phyloP scores from a whole-genome alignment of 257 asterid genomes.

The Parsonsia alboflavescens region DNA sequence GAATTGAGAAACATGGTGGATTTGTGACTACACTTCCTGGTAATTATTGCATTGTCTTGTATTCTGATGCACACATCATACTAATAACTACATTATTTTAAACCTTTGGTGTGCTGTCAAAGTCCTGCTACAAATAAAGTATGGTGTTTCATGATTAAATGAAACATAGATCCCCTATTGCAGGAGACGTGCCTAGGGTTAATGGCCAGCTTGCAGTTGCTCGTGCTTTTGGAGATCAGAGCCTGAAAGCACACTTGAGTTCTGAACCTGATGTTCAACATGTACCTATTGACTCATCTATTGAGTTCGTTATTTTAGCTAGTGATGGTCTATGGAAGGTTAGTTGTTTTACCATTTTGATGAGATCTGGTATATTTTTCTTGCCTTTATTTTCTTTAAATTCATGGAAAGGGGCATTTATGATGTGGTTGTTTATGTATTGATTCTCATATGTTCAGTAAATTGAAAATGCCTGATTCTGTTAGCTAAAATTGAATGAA shows the following conservation, averaged over 20 bases:
- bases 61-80: neutral
- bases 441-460: neutral
- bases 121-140: neutral
- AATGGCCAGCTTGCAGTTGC: slow-evolving; percentile 87
- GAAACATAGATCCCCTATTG: slow-evolving; percentile 5
- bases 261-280: slow-evolving; percentile 67
- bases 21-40: slow-evolving; percentile 74
- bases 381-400: neutral
- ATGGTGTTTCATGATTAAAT: neutral
- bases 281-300: slow-evolving; percentile 41
- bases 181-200: slow-evolving; percentile 86
- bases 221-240: slow-evolving; percentile 81
- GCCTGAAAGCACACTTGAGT: slow-evolving; percentile 71
- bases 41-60: slow-evolving; percentile 14
- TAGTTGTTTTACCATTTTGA: slow-evolving; percentile 10
- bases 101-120: neutral
- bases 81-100: neutral
- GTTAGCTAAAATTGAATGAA: neutral
- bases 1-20: slow-evolving; percentile 73
- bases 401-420: neutral
- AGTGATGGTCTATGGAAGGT: slow-evolving; percentile 96
- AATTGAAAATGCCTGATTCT: neutral
- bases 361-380: neutral
- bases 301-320: slow-evolving; percentile 62
- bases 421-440: neutral